Percentiles rank a stretch among this genome's conserved stretches.
These are phyloP conservation scores for Rhodotorula paludigena DNA, from an alignment of 768 basidiomycete genomes.

Conservation along the genomic window DNA sequence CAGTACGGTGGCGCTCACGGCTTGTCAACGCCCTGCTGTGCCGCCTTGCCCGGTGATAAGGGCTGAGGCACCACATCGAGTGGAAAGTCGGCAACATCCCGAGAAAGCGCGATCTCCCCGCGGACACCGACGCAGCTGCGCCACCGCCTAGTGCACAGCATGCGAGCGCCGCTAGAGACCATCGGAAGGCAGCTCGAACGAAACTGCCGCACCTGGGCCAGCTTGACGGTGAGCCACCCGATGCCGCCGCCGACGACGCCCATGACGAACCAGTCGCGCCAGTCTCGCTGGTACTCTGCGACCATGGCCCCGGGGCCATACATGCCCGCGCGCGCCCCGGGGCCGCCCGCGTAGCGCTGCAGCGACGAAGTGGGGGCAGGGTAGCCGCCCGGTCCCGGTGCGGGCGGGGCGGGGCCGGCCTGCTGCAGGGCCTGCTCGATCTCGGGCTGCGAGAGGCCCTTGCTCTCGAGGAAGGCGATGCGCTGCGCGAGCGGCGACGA, in stretches of 20 bases:
- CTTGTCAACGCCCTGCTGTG: too few species aligned
- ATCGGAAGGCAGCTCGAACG: neutral
- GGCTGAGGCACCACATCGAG: neutral
- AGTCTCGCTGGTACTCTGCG: conserved; percentile 56
- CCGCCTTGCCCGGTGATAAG: too few species aligned
- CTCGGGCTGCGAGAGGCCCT: conserved; percentile 75
- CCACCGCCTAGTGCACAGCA: too few species aligned
- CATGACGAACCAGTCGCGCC: conserved; percentile 99
- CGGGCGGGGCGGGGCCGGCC: conserved; percentile 12
- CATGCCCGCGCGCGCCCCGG: neutral
- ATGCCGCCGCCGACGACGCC: conserved; percentile 82
- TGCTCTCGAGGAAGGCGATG: conserved; percentile 89
- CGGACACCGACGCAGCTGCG: too few species aligned
- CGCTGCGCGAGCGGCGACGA: conserved; percentile 74
- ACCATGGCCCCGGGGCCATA: conserved; percentile 10
- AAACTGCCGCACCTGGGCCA: conserved; percentile 64
- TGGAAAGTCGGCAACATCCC: too few species aligned
- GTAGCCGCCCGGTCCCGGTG: conserved; percentile 1
- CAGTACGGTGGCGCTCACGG: too few species aligned
- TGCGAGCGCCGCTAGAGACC: too few species aligned
- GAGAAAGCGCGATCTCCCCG: too few species aligned
- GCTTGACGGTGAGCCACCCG: conserved; percentile 68
- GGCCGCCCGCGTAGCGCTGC: neutral
- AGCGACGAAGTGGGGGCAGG: neutral
- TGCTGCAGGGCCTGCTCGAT: conserved; percentile 73